These are phyloP conservation scores for Bipolaris cookei DNA, from an alignment of 2,329 filamentous ascomycete species.

Conservation along the genomic window DNA sequence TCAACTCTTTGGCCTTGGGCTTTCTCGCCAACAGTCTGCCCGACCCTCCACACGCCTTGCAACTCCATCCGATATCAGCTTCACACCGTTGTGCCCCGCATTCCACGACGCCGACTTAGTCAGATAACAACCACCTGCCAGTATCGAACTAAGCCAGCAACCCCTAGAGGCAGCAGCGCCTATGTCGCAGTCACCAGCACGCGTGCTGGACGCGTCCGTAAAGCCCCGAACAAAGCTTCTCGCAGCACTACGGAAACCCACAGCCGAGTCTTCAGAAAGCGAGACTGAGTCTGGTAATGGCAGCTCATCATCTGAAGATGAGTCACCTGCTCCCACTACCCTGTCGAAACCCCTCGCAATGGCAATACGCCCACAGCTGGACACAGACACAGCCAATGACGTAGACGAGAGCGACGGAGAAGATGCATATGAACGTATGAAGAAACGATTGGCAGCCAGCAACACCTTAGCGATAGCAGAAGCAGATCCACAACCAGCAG, in stretches of 20 bases:
- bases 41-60: background rate
- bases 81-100: background rate
- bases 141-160: background rate
- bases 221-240: slow-evolving; percentile 30
- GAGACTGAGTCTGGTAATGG: slow-evolving; percentile 48
- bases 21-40: background rate
- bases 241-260: slow-evolving; percentile 30
- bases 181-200: slow-evolving; percentile 2
- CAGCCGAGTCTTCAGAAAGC: slow-evolving; percentile 48
- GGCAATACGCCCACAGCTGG: background rate
- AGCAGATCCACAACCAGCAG: slow-evolving; percentile 8
- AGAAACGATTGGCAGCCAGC: slow-evolving; percentile 52
- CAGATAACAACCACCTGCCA: background rate
- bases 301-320: slow-evolving; percentile 28
- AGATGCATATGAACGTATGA: slow-evolving; percentile 56
- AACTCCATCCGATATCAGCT: background rate
- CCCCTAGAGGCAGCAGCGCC: background rate
- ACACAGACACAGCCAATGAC: slow-evolving; percentile 18
- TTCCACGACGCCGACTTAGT: background rate
- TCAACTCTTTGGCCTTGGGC: background rate
- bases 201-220: slow-evolving; percentile 23
- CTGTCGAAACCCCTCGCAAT: slow-evolving; percentile 24
- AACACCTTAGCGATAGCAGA: slow-evolving; percentile 15
- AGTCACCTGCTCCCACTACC: slow-evolving; percentile 45
- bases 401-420: slow-evolving; percentile 44